Base-by-base conservation (phyloP, 192 early-diverging fungal genomes). In the Backusella mclennaniae region DNA sequence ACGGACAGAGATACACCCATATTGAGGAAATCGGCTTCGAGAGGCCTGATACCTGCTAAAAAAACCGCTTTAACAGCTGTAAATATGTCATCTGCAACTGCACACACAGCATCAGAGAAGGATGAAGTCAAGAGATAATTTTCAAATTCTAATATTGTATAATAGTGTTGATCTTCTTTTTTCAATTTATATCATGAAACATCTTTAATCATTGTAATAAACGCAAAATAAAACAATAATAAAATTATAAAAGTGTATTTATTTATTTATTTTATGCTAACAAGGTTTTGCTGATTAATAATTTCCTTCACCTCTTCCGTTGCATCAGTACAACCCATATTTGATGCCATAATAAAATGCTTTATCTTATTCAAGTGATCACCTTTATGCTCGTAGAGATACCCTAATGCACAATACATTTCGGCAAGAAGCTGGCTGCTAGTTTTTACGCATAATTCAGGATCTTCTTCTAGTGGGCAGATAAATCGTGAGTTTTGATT, bases 31-130 rank as follows among this genome's bases (percentile, higher is more conserved):
- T 76, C 75, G 6, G 26, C 67, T 59, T 76, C 75, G 1, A 19
- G 69, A 12, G 75, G 67, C 3, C 31, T 74, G 6, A 39, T 79
- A 3, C 49, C 73, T 23, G 29, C 73, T 12, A 79, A 79, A 66
- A 75, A 73, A 35, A 33, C 31, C 12, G 78, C 78, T 9, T 79
- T 73, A 9, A 44, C 69, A 8, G 78, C 69, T 29, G 35, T 79
- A 12, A 75, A 79, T 53, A 69, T 79, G 63, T 67, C 49, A 15
- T 68, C 75, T 17, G 67, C 75, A 26, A 66, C 66, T 35, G 67
- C 66, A 14, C 75, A 76, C 41, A 39, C 67, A 44, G 4, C 3
- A 70, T 19, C 21, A 31, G 35, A 41, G 31, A 26, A 71, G 15
- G 26, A 71, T 1, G 42, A 71, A 71, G n/a, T 46, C 11, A 26